Evolutionary conservation across 176 grass and related monocot genomes (phyloP).

Genomic region (Aegilops longissima): DNA sequence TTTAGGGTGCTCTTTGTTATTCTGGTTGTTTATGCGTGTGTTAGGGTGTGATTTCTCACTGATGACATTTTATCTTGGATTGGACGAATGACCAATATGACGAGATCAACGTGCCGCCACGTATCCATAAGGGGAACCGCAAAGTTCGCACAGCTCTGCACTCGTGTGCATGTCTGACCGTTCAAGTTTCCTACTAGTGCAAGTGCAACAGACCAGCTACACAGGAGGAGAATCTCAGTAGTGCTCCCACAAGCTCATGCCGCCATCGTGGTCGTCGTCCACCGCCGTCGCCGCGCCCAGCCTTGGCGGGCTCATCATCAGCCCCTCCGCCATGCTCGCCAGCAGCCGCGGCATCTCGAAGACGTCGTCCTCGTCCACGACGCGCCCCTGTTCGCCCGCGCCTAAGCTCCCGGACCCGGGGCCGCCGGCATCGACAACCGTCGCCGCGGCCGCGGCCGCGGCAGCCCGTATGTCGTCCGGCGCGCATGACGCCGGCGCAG

Average conservation of each 20-base stretch:
- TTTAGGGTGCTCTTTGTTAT: too few relatives aligned
- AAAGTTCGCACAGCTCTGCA: neutral
- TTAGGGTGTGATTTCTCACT: too few relatives aligned
- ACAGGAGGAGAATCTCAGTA: neutral
- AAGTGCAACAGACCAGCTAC: neutral
- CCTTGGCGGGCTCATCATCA: slow-evolving; percentile 88
- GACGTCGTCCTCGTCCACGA: slow-evolving; percentile 76
- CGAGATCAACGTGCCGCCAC: too few relatives aligned
- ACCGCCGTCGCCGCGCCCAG: slow-evolving; percentile 21
- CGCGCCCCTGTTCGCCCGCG: neutral
- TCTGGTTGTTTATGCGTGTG: too few relatives aligned
- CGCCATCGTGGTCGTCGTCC: slow-evolving; percentile 4
- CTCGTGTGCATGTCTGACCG: too few relatives aligned
- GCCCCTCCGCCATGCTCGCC: slow-evolving; percentile 76
- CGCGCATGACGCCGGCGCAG: slow-evolving; percentile 31
- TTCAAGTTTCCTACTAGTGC: too few relatives aligned
- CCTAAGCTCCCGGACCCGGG: neutral
- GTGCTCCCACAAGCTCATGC: slow-evolving; percentile 65
- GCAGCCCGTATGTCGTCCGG: slow-evolving; percentile 56
- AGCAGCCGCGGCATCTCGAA: slow-evolving; percentile 71
- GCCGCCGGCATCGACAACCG: neutral
- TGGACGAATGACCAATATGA: too few relatives aligned
- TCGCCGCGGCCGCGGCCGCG: neutral
- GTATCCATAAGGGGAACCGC: neutral
- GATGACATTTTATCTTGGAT: too few relatives aligned